These are phyloP conservation scores for Mortierella sp. DNA, from an alignment of 371 early-diverging fungal genomes.

Conservation along the genomic window DNA sequence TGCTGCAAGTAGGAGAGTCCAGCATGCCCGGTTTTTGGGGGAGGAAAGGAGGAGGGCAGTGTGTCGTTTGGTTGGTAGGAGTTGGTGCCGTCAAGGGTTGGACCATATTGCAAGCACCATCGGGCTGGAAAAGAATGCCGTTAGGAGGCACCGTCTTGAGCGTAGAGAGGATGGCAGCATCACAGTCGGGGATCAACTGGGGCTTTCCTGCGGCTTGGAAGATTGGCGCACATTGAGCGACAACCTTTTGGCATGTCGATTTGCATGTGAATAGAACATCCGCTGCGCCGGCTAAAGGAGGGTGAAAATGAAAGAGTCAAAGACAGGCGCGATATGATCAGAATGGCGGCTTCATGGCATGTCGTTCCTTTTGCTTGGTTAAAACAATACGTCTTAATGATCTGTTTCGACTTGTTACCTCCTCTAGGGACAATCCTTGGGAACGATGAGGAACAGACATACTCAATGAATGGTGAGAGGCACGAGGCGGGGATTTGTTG, in stretches of 20 bases:
- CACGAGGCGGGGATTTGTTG: neutral
- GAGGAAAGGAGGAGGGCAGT: conserved; percentile 32
- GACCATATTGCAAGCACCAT: conserved; percentile 48
- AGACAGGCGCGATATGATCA: neutral
- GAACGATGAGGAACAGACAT: conserved; percentile 41
- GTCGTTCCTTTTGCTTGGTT: neutral
- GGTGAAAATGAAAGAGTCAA: neutral
- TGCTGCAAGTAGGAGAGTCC: neutral
- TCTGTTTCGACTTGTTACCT: neutral
- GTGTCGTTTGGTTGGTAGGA: conserved; percentile 14
- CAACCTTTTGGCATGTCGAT: conserved; percentile 61
- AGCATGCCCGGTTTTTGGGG: conserved; percentile 15
- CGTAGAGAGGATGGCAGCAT: conserved; percentile 31
- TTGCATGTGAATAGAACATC: conserved; percentile 60
- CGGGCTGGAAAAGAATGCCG: conserved; percentile 57
- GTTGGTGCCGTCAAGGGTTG: neutral
- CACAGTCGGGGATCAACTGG: conserved; percentile 62
- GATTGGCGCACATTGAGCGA: conserved; percentile 49
- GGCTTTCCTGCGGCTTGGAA: conserved; percentile 15
- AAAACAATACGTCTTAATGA: neutral
- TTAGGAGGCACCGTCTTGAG: conserved; percentile 30
- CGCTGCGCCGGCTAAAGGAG: conserved; percentile 16
- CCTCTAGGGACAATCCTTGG: conserved; percentile 20
- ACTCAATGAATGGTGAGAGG: conserved; percentile 30
- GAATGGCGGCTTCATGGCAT: too few species aligned